Base-by-base conservation (phyloP, 495 filamentous ascomycete species). In the Penicillium desertorum region DNA sequence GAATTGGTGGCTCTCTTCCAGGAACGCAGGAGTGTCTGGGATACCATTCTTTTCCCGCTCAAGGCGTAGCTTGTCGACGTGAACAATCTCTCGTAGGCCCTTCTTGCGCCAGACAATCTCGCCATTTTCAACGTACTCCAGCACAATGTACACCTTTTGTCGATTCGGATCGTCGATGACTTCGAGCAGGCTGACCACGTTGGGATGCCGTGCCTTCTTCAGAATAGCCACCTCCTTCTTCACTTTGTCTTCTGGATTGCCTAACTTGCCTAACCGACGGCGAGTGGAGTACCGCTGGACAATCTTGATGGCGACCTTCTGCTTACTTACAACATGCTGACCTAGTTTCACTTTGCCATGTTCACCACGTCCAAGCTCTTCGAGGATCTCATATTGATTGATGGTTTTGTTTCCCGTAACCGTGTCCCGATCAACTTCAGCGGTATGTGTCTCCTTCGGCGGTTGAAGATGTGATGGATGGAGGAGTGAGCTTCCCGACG, bases 301-400 rank as follows among this genome's bases (percentile, higher is more conserved):
- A 63, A 99, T 98, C 74, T 98, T 99, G 79, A 99, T 96, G 17
- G 94, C 94, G 5, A 97, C 92, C 62, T 87, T 83, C 54, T 95
- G 89, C 53, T 83, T 83, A 0, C 86, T 92, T 32, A 83, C 78
- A 8, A 88, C 71, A 64, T 96, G 90, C 42, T 88, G 82, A 30
- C 91, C 95, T 39, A 96, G 79, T 75, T 98, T 98, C 53, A 98
- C 94, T 73, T 98, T 98, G 56, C 94, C 94, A 70, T 99, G 94
- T 56, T 94, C 88, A 39, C 94, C 94, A 42, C 93, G 88, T 34
- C 94, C 94, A 51, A 99, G 87, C 75, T 98, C 95, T 67, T 95
- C 87, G 54, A 98, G 86, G 64, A 99, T 90, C 64, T 96, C 90
- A 70, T 99, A 99, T 59, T 96, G 85, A 64, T 99, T 99, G 79